These are phyloP conservation scores for Nidula microcarpa DNA, from an alignment of 768 basidiomycete species.

Conservation along the genomic window DNA sequence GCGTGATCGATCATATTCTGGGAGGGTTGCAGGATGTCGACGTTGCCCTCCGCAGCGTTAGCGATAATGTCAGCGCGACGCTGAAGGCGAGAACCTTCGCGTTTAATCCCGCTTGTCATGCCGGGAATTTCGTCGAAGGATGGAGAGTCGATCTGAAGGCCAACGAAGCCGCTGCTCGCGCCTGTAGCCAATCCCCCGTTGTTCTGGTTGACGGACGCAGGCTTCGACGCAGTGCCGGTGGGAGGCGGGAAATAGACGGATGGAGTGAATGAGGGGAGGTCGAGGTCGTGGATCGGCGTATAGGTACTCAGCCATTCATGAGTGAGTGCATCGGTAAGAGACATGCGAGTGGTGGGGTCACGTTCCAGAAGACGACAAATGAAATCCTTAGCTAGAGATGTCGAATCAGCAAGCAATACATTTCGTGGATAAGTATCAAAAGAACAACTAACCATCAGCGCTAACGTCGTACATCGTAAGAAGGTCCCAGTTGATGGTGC, in stretches of 20 bases:
- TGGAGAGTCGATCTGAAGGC: not conserved
- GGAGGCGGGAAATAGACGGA: not conserved
- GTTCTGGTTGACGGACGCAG: too few relatives aligned
- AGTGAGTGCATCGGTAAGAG: conserved; percentile 57
- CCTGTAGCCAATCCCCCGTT: too few relatives aligned
- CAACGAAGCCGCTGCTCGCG: not conserved
- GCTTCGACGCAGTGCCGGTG: too few relatives aligned
- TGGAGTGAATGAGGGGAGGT: not conserved
- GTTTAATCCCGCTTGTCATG: not conserved
- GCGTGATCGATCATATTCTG: not conserved
- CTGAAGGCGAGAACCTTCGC: not conserved
- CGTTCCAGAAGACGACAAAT: conserved; percentile 60
- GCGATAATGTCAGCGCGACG: not conserved
- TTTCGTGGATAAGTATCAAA: not conserved
- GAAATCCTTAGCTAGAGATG: conserved; percentile 58
- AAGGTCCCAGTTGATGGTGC: conserved; percentile 59
- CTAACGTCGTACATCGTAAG: conserved; percentile 39
- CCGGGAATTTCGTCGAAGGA: not conserved
- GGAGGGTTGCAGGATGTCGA: not conserved
- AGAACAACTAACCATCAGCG: conserved; percentile 37
- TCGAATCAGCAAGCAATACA: conserved; percentile 1
- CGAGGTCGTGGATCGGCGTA: conserved; percentile 18
- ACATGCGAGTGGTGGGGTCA: conserved; percentile 68
- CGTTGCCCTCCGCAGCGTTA: not conserved
- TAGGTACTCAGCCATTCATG: conserved; percentile 74